Evolutionary conservation across 225 moss, liverwort and hornwort species (phyloP).

Genomic region (Antitrichia curtipendula): DNA sequence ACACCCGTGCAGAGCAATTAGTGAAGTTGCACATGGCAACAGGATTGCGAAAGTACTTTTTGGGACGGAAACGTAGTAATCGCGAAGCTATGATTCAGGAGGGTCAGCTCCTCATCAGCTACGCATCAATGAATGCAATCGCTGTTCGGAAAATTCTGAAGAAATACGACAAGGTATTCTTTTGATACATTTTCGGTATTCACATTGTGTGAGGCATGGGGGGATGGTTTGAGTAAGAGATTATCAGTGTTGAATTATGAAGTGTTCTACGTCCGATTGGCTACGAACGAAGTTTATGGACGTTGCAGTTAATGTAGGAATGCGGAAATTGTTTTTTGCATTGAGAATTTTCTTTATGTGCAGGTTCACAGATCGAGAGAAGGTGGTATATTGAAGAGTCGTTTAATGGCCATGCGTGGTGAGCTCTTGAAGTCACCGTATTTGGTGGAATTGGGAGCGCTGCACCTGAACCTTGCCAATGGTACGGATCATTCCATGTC

Average conservation of each 20-base stretch:
- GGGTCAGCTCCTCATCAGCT: slow-evolving; percentile 68
- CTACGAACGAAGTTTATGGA: neutral
- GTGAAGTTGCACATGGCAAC: slow-evolving; percentile 62
- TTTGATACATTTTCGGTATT: neutral
- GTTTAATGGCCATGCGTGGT: slow-evolving; percentile 55
- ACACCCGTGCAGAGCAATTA: slow-evolving; percentile 56
- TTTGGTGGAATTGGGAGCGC: slow-evolving; percentile 77
- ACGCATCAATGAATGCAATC: slow-evolving; percentile 89
- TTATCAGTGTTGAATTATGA: neutral
- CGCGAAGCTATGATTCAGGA: slow-evolving; percentile 45
- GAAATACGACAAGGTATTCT: slow-evolving; percentile 82
- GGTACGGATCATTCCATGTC: neutral
- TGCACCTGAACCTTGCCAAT: slow-evolving; percentile 68
- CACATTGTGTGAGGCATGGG: neutral
- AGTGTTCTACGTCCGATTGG: neutral
- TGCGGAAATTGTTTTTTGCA: neutral
- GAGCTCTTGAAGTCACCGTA: slow-evolving; percentile 92
- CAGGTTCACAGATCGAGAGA: slow-evolving; percentile 65
- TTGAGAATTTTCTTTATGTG: neutral
- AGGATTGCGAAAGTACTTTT: slow-evolving; percentile 48
- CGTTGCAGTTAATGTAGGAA: neutral
- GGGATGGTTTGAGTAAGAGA: neutral
- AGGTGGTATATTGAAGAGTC: slow-evolving; percentile 57
- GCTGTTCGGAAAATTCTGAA: slow-evolving; percentile 89
- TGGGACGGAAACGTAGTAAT: slow-evolving; percentile 36